A percentile compares a stretch with the other conserved stretches of the same genome.
Evolutionary conservation across 1,284 basidiomycete species (phyloP).

Genomic region (Coniferiporia weirii): DNA sequence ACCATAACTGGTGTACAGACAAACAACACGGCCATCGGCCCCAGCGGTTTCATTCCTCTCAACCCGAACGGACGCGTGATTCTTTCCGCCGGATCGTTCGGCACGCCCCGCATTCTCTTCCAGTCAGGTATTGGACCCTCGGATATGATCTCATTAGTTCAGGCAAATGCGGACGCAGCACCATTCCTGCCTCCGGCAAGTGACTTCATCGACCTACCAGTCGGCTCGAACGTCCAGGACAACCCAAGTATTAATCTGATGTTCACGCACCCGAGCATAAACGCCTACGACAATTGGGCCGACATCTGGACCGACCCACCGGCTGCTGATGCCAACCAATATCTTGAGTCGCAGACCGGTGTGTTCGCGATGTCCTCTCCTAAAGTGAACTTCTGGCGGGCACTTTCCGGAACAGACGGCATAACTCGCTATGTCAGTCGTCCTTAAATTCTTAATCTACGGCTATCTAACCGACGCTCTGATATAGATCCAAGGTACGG

Average conservation of each 20-base stretch:
- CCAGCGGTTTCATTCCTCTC: slow-evolving; percentile 49
- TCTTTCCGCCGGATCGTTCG: slow-evolving; percentile 52
- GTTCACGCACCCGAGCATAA: slow-evolving; percentile 57
- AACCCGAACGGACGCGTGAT: slow-evolving; percentile 56
- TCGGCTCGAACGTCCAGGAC: slow-evolving; percentile 48
- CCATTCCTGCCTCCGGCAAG: slow-evolving; percentile 43
- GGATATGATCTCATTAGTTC: slow-evolving; percentile 52
- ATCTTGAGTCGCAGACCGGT: slow-evolving; percentile 46
- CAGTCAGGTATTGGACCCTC: slow-evolving; percentile 57
- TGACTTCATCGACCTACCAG: slow-evolving; percentile 56
- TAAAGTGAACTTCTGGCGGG: slow-evolving; percentile 61
- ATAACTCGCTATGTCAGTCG: slow-evolving; percentile 42
- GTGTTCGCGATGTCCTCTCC: slow-evolving; percentile 55
- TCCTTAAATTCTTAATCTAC: background rate
- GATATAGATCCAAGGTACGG: slow-evolving; percentile 53
- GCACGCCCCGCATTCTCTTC: slow-evolving; percentile 56
- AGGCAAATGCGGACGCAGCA: slow-evolving; percentile 40
- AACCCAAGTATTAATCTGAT: slow-evolving; percentile 64
- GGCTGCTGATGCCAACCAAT: slow-evolving; percentile 50
- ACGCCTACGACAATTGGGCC: slow-evolving; percentile 64
- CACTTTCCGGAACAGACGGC: slow-evolving; percentile 42
- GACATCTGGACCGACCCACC: slow-evolving; percentile 49
- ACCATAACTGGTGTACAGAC: slow-evolving; percentile 56
- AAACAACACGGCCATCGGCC: slow-evolving; percentile 51
- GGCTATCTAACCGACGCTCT: background rate